Conservation (phyloP, 495 filamentous ascomycete species). For the Chaetomium tenue region DNA sequence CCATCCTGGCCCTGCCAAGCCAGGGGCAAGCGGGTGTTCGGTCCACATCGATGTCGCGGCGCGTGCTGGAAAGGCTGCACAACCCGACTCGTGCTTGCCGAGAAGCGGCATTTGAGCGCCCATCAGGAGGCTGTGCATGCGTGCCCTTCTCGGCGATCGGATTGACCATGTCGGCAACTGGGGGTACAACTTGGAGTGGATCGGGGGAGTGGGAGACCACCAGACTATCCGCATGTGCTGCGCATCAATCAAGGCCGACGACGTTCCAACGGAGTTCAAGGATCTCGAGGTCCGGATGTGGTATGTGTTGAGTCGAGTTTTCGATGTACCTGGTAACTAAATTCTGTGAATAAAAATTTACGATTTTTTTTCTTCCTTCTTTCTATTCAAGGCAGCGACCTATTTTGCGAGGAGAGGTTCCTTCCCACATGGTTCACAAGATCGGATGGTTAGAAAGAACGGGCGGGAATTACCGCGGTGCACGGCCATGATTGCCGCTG, state of each 20-base stretch:
- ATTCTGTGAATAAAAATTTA: too few species aligned
- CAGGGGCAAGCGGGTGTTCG: not conserved
- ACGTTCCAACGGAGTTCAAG: too few species aligned
- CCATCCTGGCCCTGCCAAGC: slow-evolving; percentile 4
- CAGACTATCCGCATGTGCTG: not conserved
- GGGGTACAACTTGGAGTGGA: not conserved
- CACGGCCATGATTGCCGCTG: not conserved
- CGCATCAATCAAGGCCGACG: not conserved
- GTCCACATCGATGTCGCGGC: slow-evolving; percentile 16
- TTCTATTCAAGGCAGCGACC: too few species aligned
- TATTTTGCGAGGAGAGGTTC: not conserved
- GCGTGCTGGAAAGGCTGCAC: not conserved
- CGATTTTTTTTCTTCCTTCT: too few species aligned
- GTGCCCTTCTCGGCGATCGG: not conserved
- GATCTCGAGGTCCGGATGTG: too few species aligned
- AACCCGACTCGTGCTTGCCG: slow-evolving; percentile 13
- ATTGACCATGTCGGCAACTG: slow-evolving; percentile 3
- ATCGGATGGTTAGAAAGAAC: not conserved
- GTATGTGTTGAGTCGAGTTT: too few species aligned
- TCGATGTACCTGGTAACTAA: too few species aligned
- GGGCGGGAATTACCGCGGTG: not conserved
- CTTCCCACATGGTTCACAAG: not conserved
- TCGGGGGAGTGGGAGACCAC: not conserved
- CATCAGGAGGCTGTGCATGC: slow-evolving; percentile 8
- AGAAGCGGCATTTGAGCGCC: slow-evolving; percentile 3